These are phyloP conservation scores for Coniochaeta pulveracea DNA, from an alignment of 2,329 filamentous ascomycete species.

Conservation along the genomic window DNA sequence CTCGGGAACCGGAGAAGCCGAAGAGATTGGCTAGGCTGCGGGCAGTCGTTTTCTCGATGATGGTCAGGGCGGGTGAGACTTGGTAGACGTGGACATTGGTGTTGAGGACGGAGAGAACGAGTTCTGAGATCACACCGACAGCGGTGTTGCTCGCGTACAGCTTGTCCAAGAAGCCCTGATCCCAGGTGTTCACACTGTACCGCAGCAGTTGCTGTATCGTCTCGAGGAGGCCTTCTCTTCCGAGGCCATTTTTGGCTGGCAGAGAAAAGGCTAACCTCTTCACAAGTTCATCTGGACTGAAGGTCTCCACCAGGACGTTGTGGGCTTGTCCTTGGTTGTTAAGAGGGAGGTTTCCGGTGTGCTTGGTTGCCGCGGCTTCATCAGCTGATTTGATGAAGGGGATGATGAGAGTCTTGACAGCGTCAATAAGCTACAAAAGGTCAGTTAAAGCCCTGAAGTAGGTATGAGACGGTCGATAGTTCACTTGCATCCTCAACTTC, in stretches of 20 bases:
- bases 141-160: constrained; percentile 86
- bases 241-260: constrained; percentile 42
- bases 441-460: too few relatives aligned
- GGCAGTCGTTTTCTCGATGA: constrained; percentile 79
- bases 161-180: constrained; percentile 94
- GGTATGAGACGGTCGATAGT: neutral
- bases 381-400: constrained; percentile 64
- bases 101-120: constrained; percentile 77
- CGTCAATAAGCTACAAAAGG: constrained; percentile 58
- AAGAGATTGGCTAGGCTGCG: constrained; percentile 64
- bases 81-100: constrained; percentile 93
- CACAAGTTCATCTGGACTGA: constrained; percentile 44
- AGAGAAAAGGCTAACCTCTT: constrained; percentile 47
- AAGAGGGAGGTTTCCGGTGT: constrained; percentile 35
- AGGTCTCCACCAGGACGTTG: constrained; percentile 53
- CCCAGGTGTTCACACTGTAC: constrained; percentile 97
- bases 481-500: neutral
- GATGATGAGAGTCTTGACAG: constrained; percentile 56
- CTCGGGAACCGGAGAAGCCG: constrained; percentile 58
- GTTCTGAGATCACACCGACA: constrained; percentile 71
- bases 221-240: constrained; percentile 63
- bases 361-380: constrained; percentile 41
- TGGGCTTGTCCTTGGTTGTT: constrained; percentile 24
- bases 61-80: constrained; percentile 77
- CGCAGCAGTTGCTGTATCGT: constrained; percentile 60